phyloP scores from a whole-genome alignment of 441 rosid species.

The Populus hybrid region DNA sequence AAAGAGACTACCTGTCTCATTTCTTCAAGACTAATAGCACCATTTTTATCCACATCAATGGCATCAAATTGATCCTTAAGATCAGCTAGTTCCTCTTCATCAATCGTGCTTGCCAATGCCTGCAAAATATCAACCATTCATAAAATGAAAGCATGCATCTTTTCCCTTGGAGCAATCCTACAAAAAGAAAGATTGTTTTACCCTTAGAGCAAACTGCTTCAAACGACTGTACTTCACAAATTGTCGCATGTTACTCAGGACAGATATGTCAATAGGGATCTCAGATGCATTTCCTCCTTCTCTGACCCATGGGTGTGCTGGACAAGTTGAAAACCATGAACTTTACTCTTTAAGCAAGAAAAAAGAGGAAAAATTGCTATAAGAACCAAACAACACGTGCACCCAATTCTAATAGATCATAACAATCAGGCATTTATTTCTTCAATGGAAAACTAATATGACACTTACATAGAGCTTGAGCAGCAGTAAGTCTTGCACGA shows the following conservation, averaged over 20 bases:
- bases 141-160: slow-evolving; percentile 1
- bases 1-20: slow-evolving; percentile 68
- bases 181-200: slow-evolving; percentile 20
- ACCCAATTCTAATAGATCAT: slow-evolving; percentile 1
- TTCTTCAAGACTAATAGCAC: slow-evolving; percentile 92
- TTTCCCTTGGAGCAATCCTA: background rate
- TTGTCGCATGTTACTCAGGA: slow-evolving; percentile 77
- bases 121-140: slow-evolving; percentile 28
- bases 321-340: slow-evolving; percentile 29
- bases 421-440: slow-evolving; percentile 3
- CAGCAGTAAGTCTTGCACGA: slow-evolving; percentile 83
- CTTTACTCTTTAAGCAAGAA: background rate
- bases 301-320: slow-evolving; percentile 97
- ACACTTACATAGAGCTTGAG: slow-evolving; percentile 87
- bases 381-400: slow-evolving; percentile 1
- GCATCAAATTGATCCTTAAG: slow-evolving; percentile 95
- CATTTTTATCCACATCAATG: slow-evolving; percentile 90
- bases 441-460: slow-evolving; percentile 1
- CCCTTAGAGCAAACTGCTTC: slow-evolving; percentile 92
- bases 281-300: slow-evolving; percentile 98
- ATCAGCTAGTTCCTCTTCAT: slow-evolving; percentile 74
- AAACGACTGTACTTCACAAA: slow-evolving; percentile 91
- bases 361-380: background rate
- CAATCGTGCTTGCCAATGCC: slow-evolving; percentile 91
- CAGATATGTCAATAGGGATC: slow-evolving; percentile 95